These are phyloP conservation scores for Apodospora peruviana DNA, from an alignment of 495 filamentous ascomycete genomes.

Conservation along the genomic window DNA sequence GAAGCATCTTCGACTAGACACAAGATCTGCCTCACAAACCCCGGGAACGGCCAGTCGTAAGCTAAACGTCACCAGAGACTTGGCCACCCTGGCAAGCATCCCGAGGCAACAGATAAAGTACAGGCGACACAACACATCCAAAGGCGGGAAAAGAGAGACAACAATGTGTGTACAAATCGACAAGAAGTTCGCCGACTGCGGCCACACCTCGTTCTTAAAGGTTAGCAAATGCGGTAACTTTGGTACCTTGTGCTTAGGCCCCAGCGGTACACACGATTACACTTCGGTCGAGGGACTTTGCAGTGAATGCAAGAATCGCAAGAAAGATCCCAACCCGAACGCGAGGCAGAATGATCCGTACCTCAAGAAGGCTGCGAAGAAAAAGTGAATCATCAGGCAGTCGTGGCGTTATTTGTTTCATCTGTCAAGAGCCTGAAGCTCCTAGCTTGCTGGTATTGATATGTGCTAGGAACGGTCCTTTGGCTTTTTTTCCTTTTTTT, in stretches of 20 bases:
- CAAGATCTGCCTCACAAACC: too few species aligned
- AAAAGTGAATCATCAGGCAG: too few species aligned
- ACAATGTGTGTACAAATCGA: conserved; percentile 6
- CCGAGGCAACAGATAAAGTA: too few species aligned
- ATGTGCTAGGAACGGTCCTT: too few species aligned
- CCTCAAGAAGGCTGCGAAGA: background rate
- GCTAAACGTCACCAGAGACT: too few species aligned
- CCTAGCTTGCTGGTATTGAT: too few species aligned
- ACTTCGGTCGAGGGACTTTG: background rate
- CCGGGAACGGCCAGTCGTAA: too few species aligned
- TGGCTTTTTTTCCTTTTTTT: too few species aligned
- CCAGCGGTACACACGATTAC: background rate
- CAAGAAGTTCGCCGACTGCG: conserved; percentile 5
- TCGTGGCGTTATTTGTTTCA: too few species aligned
- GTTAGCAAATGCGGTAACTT: background rate
- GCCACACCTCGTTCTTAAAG: conserved; percentile 1
- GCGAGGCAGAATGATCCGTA: background rate
- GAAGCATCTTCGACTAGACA: too few species aligned
- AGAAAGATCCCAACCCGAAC: background rate
- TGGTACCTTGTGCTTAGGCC: background rate
- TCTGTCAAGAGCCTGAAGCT: too few species aligned
- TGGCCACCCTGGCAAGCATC: too few species aligned
- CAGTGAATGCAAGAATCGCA: conserved; percentile 1
- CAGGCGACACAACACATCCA: background rate
- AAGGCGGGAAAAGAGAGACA: background rate